phyloP scores from a whole-genome alignment of 768 basidiomycete genomes.

The Tricholoma saponaceum region DNA sequence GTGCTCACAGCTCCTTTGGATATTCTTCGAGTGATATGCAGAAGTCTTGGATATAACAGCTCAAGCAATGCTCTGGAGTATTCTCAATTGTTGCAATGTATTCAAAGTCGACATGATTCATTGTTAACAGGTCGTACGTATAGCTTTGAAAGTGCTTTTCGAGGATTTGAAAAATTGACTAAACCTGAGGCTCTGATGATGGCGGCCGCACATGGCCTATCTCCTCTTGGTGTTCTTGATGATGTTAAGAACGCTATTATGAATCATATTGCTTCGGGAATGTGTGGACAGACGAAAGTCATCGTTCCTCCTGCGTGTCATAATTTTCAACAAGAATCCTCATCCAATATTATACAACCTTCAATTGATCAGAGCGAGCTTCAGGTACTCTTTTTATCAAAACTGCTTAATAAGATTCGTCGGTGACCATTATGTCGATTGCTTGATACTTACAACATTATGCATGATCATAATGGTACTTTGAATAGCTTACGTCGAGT shows the following conservation, averaged over 20 bases:
- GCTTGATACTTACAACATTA: neutral
- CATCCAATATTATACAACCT: neutral
- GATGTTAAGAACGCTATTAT: neutral
- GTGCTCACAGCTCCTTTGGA: neutral
- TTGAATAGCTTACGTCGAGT: neutral
- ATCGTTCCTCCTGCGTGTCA: neutral
- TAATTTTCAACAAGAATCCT: neutral
- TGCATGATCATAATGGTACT: neutral
- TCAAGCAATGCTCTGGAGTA: neutral
- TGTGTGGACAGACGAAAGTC: neutral
- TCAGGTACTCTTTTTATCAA: neutral
- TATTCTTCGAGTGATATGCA: neutral
- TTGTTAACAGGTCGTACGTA: neutral
- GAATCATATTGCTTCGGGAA: neutral
- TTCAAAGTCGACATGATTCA: neutral
- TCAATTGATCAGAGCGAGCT: neutral
- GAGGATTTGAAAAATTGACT: neutral
- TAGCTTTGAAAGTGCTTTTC: neutral
- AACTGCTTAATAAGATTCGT: neutral
- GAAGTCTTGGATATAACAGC: neutral
- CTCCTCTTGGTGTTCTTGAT: neutral
- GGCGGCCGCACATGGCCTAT: neutral
- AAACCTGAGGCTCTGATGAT: neutral
- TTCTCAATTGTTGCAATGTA: neutral
- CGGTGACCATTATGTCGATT: neutral